Percentiles rank a stretch among this genome's conserved stretches.
Evolutionary conservation across 1,284 basidiomycete genomes (phyloP).

Genomic region (Heimioporus punctisporus): DNA sequence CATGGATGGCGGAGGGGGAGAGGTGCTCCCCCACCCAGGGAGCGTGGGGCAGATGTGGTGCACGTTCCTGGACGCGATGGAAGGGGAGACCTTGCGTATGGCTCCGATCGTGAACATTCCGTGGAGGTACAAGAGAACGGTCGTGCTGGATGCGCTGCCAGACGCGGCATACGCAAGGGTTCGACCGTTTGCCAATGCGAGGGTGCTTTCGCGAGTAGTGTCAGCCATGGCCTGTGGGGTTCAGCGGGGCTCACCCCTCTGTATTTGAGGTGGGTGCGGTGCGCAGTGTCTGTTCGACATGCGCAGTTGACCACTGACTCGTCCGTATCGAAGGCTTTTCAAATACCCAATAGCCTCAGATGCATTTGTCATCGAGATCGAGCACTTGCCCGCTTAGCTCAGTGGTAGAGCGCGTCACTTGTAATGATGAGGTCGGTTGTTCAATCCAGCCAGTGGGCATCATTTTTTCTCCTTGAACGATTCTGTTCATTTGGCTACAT

Average conservation of each 20-base stretch:
- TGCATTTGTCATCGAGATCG: too few species aligned
- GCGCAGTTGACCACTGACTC: too few species aligned
- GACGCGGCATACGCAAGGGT: conserved; percentile 51
- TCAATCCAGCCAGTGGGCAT: conserved; percentile 56
- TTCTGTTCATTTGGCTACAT: background rate
- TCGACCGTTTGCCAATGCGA: conserved; percentile 43
- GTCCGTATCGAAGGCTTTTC: too few species aligned
- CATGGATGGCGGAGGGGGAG: conserved; percentile 36
- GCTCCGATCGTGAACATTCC: conserved; percentile 52
- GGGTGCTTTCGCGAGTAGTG: conserved; percentile 34
- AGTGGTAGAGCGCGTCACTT: conserved; percentile 63
- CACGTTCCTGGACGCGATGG: conserved; percentile 40
- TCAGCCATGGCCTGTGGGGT: conserved; percentile 3
- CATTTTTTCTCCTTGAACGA: background rate
- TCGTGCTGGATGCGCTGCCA: conserved; percentile 47
- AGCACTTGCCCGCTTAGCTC: conserved; percentile 63
- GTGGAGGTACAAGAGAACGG: conserved; percentile 55
- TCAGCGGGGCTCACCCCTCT: background rate
- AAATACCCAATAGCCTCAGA: too few species aligned
- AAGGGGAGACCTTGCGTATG: conserved; percentile 32
- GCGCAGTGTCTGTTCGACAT: background rate
- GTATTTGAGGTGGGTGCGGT: conserved; percentile 1
- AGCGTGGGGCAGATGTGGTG: conserved; percentile 53
- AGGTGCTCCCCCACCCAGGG: conserved; percentile 57
- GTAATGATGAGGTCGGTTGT: conserved; percentile 62